A percentile compares a stretch with the other conserved stretches of the same genome.
Evolutionary conservation across 2,329 filamentous ascomycete species (phyloP).

Genomic region (Fusarium verrucosum): DNA sequence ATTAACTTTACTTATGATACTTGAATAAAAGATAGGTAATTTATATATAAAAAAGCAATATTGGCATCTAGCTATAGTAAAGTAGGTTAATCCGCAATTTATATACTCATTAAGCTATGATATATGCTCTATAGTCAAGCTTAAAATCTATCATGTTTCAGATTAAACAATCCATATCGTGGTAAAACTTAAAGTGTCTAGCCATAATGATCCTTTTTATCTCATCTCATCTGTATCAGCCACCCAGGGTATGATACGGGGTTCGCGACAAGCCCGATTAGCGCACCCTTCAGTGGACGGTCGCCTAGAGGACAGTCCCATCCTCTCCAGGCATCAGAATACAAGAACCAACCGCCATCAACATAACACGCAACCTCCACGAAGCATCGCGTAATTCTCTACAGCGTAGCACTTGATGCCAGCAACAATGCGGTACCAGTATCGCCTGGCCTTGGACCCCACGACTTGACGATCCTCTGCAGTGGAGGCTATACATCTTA

Average conservation of each 20-base stretch:
- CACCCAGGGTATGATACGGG: conserved; percentile 2
- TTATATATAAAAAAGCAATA: no score
- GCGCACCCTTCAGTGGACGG: conserved; percentile 29
- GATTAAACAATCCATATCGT: not conserved
- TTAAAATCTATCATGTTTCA: not conserved
- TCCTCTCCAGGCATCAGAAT: conserved; percentile 34
- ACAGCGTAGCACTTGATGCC: conserved; percentile 26
- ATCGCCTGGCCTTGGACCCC: conserved; percentile 41
- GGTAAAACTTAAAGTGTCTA: not conserved
- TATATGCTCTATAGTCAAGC: no score
- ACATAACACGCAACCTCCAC: not conserved
- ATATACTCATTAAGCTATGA: no score
- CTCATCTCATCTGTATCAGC: conserved; percentile 1
- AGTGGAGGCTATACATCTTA: conserved; percentile 23
- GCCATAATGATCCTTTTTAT: not conserved
- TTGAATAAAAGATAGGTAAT: no score
- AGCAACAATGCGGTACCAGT: conserved; percentile 47
- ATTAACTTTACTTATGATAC: no score
- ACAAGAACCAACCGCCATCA: conserved; percentile 27
- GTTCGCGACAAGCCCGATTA: conserved; percentile 8
- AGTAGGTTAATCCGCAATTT: no score
- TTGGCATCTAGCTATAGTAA: no score
- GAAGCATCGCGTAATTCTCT: conserved; percentile 3
- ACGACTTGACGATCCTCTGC: conserved; percentile 42
- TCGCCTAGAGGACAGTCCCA: conserved; percentile 28